Percentiles rank a stretch among this genome's conserved stretches.
Evolutionary conservation across 2,329 filamentous ascomycete genomes (phyloP).

Genomic region (Grosmannia penicillata): DNA sequence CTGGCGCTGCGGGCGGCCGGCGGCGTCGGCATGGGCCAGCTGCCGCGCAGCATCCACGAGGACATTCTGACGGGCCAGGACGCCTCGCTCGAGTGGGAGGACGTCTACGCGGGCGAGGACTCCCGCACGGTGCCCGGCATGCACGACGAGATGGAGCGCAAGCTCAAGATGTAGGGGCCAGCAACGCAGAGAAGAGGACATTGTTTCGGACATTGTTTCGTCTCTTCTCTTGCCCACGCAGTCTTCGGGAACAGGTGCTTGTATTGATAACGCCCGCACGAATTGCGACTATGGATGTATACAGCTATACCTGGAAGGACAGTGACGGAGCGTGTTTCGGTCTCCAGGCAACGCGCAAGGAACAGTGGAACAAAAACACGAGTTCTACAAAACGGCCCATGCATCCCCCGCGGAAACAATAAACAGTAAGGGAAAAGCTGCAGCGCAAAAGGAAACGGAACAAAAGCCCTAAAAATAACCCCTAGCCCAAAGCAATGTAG

Average conservation of each 20-base stretch:
- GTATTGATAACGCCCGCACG: too few species aligned
- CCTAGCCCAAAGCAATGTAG: not conserved
- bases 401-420: too few species aligned
- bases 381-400: too few species aligned
- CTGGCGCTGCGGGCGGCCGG: constrained; percentile 47
- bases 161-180: constrained; percentile 57
- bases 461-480: not conserved
- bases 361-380: too few species aligned
- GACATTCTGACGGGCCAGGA: constrained; percentile 78
- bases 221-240: too few species aligned
- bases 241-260: too few species aligned
- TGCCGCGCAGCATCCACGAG: constrained; percentile 57
- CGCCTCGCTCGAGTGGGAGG: constrained; percentile 74
- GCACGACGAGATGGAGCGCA: constrained; percentile 88
- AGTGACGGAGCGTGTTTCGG: too few species aligned
- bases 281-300: too few species aligned
- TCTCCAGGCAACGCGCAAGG: too few species aligned
- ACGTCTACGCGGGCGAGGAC: constrained; percentile 74
- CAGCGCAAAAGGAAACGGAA: too few species aligned
- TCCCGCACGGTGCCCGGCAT: constrained; percentile 55
- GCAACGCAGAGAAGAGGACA: constrained; percentile 1
- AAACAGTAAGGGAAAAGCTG: not conserved
- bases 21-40: constrained; percentile 11
- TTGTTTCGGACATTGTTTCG: too few species aligned
- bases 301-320: too few species aligned